Percentiles rank a stretch among this genome's conserved stretches.
These are phyloP conservation scores for Podospora fimiseda DNA, from an alignment of 495 filamentous ascomycete genomes.

Conservation along the genomic window DNA sequence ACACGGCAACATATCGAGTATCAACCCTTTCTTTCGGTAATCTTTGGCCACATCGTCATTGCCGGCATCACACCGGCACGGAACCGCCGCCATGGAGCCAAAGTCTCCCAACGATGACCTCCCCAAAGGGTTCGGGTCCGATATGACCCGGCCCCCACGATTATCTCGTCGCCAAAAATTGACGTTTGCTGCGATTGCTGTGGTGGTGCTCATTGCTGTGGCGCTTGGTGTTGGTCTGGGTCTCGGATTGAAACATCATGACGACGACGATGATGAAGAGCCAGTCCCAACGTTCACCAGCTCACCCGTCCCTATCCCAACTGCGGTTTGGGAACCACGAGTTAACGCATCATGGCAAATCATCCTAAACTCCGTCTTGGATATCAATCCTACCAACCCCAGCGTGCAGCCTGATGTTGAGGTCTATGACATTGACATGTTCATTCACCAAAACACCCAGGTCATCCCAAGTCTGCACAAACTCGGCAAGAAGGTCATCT, in stretches of 20 bases:
- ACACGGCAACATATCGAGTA: too few relatives aligned
- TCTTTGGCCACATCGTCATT: not conserved
- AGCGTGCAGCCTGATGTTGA: constrained; percentile 24
- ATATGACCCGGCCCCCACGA: not conserved
- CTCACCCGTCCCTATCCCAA: constrained; percentile 4
- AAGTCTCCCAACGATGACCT: not conserved
- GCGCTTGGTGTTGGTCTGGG: constrained; percentile 19
- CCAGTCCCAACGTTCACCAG: not conserved
- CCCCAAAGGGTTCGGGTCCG: not conserved
- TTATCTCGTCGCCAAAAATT: constrained; percentile 9
- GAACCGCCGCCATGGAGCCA: not conserved
- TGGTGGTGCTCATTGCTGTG: constrained; percentile 10
- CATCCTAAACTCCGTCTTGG: constrained; percentile 27
- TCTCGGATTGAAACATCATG: constrained; percentile 12
- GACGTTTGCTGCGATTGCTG: constrained; percentile 8
- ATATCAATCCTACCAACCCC: constrained; percentile 25
- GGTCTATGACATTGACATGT: constrained; percentile 27
- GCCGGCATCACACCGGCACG: not conserved
- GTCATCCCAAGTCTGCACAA: constrained; percentile 20
- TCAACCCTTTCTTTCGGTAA: too few relatives aligned
- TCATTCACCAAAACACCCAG: constrained; percentile 18
- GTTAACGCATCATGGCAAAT: constrained; percentile 24
- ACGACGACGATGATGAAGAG: not conserved
- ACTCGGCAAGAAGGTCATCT: constrained; percentile 47
- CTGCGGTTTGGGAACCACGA: constrained; percentile 18